Evolutionary conservation across 2,329 filamentous ascomycete species (phyloP), one percentile per base, ranked within the genome.

Genomic region (Talaromyces rugulosus): DNA sequence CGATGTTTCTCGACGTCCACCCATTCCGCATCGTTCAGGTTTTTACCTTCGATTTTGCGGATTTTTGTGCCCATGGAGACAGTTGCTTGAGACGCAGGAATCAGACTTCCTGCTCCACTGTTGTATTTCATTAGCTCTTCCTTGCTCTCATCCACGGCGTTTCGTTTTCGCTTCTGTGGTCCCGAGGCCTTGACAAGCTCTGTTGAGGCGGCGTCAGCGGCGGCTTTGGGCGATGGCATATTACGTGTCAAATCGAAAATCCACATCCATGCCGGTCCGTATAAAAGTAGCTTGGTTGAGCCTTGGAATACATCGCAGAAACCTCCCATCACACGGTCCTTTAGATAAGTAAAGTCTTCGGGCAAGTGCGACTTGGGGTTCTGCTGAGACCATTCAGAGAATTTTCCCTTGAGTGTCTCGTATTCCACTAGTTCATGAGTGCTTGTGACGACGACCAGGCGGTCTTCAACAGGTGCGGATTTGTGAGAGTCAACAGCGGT

Each of bases 211-310:
- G 51, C 72, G 67, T 36, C 68, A 65, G 36, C 65, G 60, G 54
- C 70, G 63, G 6, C 33, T 71, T 74, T 75, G 3, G 74, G 69
- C 9, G 75, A 72, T 0, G 78, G 73, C 56, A 95, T 83, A 73
- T 96, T 89, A 69, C 85, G 84, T 23, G 85, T 85, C 33, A 96
- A 79, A 73, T 98, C 92, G 63, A 99, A 86, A 93, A 98, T 98
- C 78, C 91, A 92, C 28, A 99, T 76, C 83, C 92, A 98, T 1
- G 85, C 88, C 47, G 87, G 85, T 6, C 94, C 93, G 70, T 96
- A 97, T 23, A 98, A 78, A 92, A 94, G 98, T 7, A 94, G 77
- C 14, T 94, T 85, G 54, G 86, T 80, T n/a, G 78, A 77, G 7
- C 67, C 66, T 31, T 73, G 72, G 31, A 81, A 80, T 1, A 89